Evolutionary conservation across 257 asterid genomes (phyloP), one percentile per base, ranked within the genome.

Genomic region (Thymus mandschuricus): DNA sequence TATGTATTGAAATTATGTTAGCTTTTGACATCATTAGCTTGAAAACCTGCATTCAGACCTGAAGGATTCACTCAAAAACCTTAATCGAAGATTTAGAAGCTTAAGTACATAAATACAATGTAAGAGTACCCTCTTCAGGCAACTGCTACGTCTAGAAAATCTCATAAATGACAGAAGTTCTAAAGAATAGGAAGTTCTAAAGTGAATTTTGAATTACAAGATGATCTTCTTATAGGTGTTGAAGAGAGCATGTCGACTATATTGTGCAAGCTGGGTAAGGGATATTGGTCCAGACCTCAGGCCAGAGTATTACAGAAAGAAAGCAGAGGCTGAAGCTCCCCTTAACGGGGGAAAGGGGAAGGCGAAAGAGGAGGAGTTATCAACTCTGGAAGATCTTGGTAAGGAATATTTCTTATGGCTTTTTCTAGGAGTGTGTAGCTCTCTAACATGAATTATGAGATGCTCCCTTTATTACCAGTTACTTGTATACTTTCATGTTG

Each of bases 271-370:
- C 78, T 92, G 98, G 99, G 92, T 87, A 27, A 81, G 99, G 81
- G 98, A 92, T 66, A 92, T 92, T 57, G 97, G 97, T 72, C 98
- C 97, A 10, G 97, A 92, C 46, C 95, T 92, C 68, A 85, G 96
- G 68, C 99, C 99, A 48, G 68, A 78, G 75, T 88, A 84, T n/a
- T 79, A 92, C 90, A 92, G 78, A 71, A 87, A 68, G 82, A 76
- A 76, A 72, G 69, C 68, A 75, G 88, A 80, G 64, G 58, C 41
- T 34, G 82, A 72, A 56, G 83, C 66, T 65, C 21, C 34, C 69
- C 3, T 56, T 41, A 54, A 60, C 15, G 84, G 54, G 45, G 90
- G 43, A 33, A 70, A 79, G 28, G 78, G 76, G 6, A 73, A 55
- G 28, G 11, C 67, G 10, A 72, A 77, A 58, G 83, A 77, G 80